A percentile compares a stretch with the other conserved stretches of the same genome.
phyloP scores from a whole-genome alignment of 805 yeast genomes.

The Candida koratica region DNA sequence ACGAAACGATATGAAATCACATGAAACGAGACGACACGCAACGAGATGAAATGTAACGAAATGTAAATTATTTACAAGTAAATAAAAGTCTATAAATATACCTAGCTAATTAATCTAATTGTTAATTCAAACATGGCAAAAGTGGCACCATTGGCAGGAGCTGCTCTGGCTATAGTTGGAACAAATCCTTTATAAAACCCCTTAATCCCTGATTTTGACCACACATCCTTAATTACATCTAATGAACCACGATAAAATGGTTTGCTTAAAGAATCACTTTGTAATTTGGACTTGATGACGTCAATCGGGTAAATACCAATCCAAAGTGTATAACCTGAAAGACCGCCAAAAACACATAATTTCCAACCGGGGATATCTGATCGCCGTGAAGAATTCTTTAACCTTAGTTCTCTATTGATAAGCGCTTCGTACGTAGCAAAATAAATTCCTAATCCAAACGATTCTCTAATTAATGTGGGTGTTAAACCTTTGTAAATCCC shows the following conservation, averaged over 20 bases:
- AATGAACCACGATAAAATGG: slow-evolving; percentile 58
- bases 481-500: slow-evolving; percentile 77
- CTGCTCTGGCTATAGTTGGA: slow-evolving; percentile 93
- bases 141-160: slow-evolving; percentile 97
- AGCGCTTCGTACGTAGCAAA: slow-evolving; percentile 89
- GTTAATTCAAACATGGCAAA: slow-evolving; percentile 90
- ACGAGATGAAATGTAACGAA: background rate
- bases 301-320: slow-evolving; percentile 80
- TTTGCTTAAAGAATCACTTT: slow-evolving; percentile 52
- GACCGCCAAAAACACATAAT: slow-evolving; percentile 82
- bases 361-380: slow-evolving; percentile 83
- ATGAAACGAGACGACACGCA: background rate
- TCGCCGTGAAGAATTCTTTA: slow-evolving; percentile 44
- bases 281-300: slow-evolving; percentile 85
- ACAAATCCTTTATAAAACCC: slow-evolving; percentile 89
- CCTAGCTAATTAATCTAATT: slow-evolving; percentile 55
- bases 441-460: slow-evolving; percentile 83
- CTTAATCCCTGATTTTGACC: slow-evolving; percentile 54
- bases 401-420: slow-evolving; percentile 59
- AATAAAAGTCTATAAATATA: slow-evolving; percentile 4
- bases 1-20: background rate
- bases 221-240: slow-evolving; percentile 57
- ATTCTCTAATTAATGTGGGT: slow-evolving; percentile 82
- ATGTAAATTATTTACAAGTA: slow-evolving; percentile 2
- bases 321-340: slow-evolving; percentile 92